These are phyloP conservation scores for Pythium myriotylum DNA, from an alignment of 352 stramenopile species.

Conservation along the genomic window DNA sequence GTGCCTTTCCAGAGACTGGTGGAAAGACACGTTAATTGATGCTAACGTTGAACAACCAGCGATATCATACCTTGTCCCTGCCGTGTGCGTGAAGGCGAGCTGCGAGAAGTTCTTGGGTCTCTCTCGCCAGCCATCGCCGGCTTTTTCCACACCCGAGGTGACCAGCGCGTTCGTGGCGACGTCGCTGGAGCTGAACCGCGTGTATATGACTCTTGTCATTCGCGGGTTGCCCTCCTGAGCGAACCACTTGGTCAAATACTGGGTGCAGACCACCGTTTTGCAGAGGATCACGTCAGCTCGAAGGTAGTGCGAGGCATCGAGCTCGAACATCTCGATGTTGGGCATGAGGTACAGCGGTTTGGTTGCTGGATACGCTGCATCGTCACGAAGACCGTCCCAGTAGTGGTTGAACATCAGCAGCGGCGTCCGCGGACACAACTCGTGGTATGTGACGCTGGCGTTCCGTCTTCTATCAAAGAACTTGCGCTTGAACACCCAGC, in stretches of 20 bases:
- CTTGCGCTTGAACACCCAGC: slow-evolving; percentile 28
- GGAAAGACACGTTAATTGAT: not conserved
- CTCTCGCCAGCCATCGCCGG: not conserved
- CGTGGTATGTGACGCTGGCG: slow-evolving; percentile 30
- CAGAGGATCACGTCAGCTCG: slow-evolving; percentile 49
- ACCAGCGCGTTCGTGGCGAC: slow-evolving; percentile 23
- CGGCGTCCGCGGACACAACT: slow-evolving; percentile 33
- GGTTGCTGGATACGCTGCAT: slow-evolving; percentile 14
- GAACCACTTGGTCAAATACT: slow-evolving; percentile 50
- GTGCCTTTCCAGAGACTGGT: slow-evolving; percentile 52
- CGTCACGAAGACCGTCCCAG: slow-evolving; percentile 23
- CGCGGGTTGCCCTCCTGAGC: slow-evolving; percentile 54
- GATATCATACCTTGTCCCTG: slow-evolving; percentile 35
- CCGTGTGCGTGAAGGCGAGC: slow-evolving; percentile 47
- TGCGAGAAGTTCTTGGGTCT: slow-evolving; percentile 38
- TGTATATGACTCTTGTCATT: slow-evolving; percentile 50
- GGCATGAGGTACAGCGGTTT: slow-evolving; percentile 32
- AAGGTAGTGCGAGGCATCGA: slow-evolving; percentile 48
- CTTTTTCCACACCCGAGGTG: not conserved
- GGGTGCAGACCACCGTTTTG: slow-evolving; percentile 47
- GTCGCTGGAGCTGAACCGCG: slow-evolving; percentile 56
- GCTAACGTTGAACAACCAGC: not conserved
- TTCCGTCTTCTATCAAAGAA: slow-evolving; percentile 19
- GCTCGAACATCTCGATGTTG: slow-evolving; percentile 49
- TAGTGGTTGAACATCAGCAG: slow-evolving; percentile 41